Percentiles rank a stretch among this genome's conserved stretches.
phyloP scores from a whole-genome alignment of 1,284 basidiomycete species.

The Prillingera fragicola region DNA sequence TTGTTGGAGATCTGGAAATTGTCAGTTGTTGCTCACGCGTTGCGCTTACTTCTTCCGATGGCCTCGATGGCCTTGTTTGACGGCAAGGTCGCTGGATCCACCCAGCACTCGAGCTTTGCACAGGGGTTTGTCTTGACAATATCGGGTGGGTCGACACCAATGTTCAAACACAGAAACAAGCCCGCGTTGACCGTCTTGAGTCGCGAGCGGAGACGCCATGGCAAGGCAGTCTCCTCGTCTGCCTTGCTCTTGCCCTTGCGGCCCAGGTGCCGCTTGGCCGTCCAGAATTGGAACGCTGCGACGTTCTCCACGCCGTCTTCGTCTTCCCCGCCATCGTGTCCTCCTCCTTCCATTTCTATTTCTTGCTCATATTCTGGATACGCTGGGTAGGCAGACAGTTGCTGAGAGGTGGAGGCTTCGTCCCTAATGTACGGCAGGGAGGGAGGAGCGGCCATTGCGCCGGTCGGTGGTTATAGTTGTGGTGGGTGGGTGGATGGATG shows the following conservation, averaged over 20 bases:
- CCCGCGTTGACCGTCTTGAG: constrained; percentile 87
- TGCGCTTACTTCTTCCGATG: constrained; percentile 45
- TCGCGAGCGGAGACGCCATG: constrained; percentile 75
- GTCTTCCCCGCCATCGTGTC: constrained; percentile 27
- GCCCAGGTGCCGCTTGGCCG: constrained; percentile 42
- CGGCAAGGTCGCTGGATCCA: constrained; percentile 85
- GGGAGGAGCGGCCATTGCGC: constrained; percentile 19
- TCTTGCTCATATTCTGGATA: constrained; percentile 26
- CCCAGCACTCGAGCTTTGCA: constrained; percentile 93
- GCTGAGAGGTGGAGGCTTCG: constrained; percentile 43
- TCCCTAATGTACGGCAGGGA: constrained; percentile 43
- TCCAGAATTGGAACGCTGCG: constrained; percentile 45
- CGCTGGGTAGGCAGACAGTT: constrained; percentile 32
- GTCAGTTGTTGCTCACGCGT: constrained; percentile 4
- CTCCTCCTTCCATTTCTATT: constrained; percentile 23
- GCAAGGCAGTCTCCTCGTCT: constrained; percentile 35
- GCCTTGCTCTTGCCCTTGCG: constrained; percentile 31
- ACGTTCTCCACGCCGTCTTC: constrained; percentile 19
- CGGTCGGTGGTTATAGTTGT: not conserved
- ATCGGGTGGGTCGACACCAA: constrained; percentile 96
- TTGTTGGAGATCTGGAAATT: constrained; percentile 64
- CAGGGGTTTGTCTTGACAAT: constrained; percentile 96
- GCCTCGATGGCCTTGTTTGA: constrained; percentile 68
- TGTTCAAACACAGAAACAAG: constrained; percentile 92
- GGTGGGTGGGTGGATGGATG: not conserved